Evolutionary conservation across 768 basidiomycete species (phyloP), one percentile per base, ranked within the genome.

Genomic region (Macrolepiota dolichaula): DNA sequence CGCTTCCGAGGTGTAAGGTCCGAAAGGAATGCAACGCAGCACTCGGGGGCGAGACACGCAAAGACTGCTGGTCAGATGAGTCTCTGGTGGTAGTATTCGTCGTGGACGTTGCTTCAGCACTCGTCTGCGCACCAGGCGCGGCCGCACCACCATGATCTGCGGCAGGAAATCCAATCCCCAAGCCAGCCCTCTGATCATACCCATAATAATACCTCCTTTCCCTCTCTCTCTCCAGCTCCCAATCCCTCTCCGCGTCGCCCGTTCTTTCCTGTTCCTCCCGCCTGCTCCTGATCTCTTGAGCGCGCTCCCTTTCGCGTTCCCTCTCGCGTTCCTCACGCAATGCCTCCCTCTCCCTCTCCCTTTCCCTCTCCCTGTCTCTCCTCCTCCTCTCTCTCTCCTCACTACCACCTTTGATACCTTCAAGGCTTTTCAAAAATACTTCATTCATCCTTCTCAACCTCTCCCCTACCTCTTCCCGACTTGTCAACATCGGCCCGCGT

Each of bases 401-500:
- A 50, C 59, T 47, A 24, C 65, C 62, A 46, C 51, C 49, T 15
- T 80, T 81, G 1, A 91, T 73, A 17, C 85, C 86, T 59, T 85
- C 83, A 35, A 92, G 72, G 51, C 85, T 88, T 58, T 79, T 81
- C 66, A 84, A 63, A 70, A 92, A 92, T 44, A 78, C 75, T 64
- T 86, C 86, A 60, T 89, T 84, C 89, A 91, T 88, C 72, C 78
- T 77, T 51, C 73, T 74, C 56, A 92, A 69, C 63, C 81, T 75
- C 70, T 85, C 85, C 55, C 89, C 87, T 2, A 92, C 84, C 59
- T 86, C 89, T 3, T 79, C 77, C 64, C 81, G 84, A 32, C 78
- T 84, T n/a, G 87, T 87, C 35, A 89, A 73, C 80, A 89, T 81
- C 17, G 84, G 79, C 9, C 81, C 83, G 25, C 70, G 64, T 22